Conservation (phyloP, 257 asterid species). For the Phtheirospermum japonicum region DNA sequence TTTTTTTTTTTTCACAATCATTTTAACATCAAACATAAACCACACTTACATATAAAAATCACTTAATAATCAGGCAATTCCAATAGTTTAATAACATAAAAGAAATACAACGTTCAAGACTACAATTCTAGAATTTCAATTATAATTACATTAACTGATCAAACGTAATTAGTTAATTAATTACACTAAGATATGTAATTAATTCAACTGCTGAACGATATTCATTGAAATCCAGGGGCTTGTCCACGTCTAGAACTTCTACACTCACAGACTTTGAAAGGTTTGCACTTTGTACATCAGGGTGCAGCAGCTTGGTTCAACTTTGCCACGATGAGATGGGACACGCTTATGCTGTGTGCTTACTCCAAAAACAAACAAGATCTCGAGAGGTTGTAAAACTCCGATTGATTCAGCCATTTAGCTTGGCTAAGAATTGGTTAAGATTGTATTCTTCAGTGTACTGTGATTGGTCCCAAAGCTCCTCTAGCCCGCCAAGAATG, state of each 20-base stretch:
- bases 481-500: slow-evolving; percentile 92
- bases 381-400: slow-evolving; percentile 17
- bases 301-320: slow-evolving; percentile 31
- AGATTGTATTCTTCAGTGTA: slow-evolving; percentile 93
- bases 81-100: too few species aligned
- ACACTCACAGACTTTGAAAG: slow-evolving; percentile 25
- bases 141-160: too few species aligned
- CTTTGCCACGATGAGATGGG: slow-evolving; percentile 24
- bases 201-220: too few species aligned
- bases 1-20: too few species aligned
- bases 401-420: slow-evolving; percentile 55
- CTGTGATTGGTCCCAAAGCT: slow-evolving; percentile 99
- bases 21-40: too few species aligned
- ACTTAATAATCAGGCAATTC: too few species aligned
- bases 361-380: slow-evolving; percentile 20
- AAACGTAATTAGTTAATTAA: too few species aligned
- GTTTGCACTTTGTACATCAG: slow-evolving; percentile 53
- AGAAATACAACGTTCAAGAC: too few species aligned
- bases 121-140: too few species aligned
- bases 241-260: slow-evolving; percentile 30
- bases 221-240: slow-evolving; percentile 51
- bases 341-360: slow-evolving; percentile 22
- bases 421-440: slow-evolving; percentile 73
- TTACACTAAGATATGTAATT: too few species aligned
- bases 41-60: too few species aligned